phyloP scores from a whole-genome alignment of 495 filamentous ascomycete species.

The Penicillium roqueforti region DNA sequence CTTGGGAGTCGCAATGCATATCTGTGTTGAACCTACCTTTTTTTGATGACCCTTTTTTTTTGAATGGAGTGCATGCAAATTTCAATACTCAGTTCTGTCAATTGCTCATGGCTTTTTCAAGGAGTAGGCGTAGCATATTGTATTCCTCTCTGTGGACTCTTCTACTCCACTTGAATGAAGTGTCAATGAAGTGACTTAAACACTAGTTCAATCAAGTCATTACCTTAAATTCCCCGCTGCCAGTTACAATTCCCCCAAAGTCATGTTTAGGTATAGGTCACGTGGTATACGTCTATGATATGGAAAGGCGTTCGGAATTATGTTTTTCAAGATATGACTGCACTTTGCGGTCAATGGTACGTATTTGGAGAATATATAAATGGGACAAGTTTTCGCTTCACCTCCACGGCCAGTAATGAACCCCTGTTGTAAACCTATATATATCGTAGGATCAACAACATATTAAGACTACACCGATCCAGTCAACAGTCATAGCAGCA shows the following conservation, averaged over 20 bases:
- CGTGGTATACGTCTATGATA: neutral
- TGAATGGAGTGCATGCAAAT: conserved; percentile 34
- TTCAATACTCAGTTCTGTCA: conserved; percentile 19
- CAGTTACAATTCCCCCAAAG: too few relatives aligned
- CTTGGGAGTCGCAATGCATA: conserved; percentile 17
- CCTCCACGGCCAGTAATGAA: neutral
- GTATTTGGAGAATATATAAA: neutral
- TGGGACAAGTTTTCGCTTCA: neutral
- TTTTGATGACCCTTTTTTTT: conserved; percentile 30
- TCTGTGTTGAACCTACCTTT: conserved; percentile 32
- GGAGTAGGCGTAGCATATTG: neutral
- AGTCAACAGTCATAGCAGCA: neutral
- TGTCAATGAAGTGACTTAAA: neutral
- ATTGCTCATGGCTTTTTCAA: neutral
- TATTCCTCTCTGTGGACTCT: too few relatives aligned
- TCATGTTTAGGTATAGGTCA: neutral
- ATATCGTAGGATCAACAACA: neutral
- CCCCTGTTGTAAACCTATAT: too few relatives aligned
- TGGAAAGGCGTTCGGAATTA: neutral
- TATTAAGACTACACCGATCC: neutral
- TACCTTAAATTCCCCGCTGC: conserved; percentile 1
- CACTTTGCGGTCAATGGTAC: neutral
- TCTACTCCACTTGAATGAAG: neutral
- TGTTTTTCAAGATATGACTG: neutral
- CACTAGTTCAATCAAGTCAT: neutral